A percentile compares a stretch with the other conserved stretches of the same genome.
phyloP scores from a whole-genome alignment of 768 basidiomycete species.

The Boletus pseudopeckii region DNA sequence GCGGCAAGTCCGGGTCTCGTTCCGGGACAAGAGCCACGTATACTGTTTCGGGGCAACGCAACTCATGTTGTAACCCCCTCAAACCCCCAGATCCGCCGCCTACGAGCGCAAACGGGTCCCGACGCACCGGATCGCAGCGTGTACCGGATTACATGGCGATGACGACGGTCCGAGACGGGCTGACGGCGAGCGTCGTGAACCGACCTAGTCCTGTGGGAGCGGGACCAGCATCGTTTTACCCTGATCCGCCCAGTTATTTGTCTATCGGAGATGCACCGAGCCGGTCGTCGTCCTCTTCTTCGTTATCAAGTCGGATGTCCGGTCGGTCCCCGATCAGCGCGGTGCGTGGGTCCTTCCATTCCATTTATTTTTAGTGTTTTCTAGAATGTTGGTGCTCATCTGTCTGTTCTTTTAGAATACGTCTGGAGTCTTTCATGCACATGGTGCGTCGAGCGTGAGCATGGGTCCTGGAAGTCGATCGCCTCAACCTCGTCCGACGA shows the following conservation, averaged over 20 bases:
- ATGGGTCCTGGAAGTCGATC: constrained; percentile 14
- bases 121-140: constrained; percentile 22
- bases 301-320: constrained; percentile 32
- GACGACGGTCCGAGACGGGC: constrained; percentile 29
- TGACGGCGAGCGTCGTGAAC: constrained; percentile 23
- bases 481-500: constrained; percentile 18
- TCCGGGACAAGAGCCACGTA: constrained; percentile 23
- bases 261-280: constrained; percentile 25
- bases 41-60: constrained; percentile 36
- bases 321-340: constrained; percentile 29
- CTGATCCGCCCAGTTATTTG: constrained; percentile 23
- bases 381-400: constrained; percentile 5
- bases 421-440: constrained; percentile 22
- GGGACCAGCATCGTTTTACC: constrained; percentile 15
- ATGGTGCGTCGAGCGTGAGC: constrained; percentile 7
- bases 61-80: constrained; percentile 9
- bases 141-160: constrained; percentile 34
- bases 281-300: constrained; percentile 32
- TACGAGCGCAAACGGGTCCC: not conserved
- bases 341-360: constrained; percentile 14
- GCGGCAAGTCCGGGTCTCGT: constrained; percentile 12
- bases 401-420: constrained; percentile 16
- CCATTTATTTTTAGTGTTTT: not conserved
- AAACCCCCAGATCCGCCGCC: constrained; percentile 13
- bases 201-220: constrained; percentile 13